Conservation (phyloP, 2,329 filamentous ascomycete species). For the Rhinocladiella mackenziei region DNA sequence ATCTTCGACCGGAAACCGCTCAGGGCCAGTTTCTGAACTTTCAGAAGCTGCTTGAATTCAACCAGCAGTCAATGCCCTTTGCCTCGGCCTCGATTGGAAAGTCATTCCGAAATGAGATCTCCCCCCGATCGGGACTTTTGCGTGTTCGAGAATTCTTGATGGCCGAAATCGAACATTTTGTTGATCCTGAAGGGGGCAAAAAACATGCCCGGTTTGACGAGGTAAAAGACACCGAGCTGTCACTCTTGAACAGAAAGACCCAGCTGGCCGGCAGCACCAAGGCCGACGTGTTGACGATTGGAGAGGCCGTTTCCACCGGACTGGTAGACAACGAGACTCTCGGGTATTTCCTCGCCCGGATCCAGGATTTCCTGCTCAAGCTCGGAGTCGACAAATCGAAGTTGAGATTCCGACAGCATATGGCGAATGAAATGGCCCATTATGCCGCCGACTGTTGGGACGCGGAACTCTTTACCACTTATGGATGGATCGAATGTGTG, state of each 20-base stretch:
- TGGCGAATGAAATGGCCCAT: constrained; percentile 86
- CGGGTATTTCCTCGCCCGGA: constrained; percentile 93
- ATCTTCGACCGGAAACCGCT: constrained; percentile 88
- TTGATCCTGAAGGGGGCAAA: constrained; percentile 91
- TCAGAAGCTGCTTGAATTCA: constrained; percentile 91
- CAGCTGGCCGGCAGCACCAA: constrained; percentile 83
- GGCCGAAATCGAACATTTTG: constrained; percentile 98
- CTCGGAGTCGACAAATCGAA: constrained; percentile 84
- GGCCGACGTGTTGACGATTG: constrained; percentile 69
- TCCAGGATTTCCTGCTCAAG: constrained; percentile 82
- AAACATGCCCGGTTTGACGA: constrained; percentile 85
- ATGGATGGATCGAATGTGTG: constrained; percentile 97
- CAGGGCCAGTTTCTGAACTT: constrained; percentile 99
- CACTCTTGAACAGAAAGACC: constrained; percentile 76
- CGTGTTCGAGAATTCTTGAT: constrained; percentile 96
- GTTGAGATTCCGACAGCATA: constrained; percentile 94
- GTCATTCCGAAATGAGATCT: constrained; percentile 97
- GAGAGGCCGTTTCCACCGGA: constrained; percentile 75
- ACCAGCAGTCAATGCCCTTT: constrained; percentile 92
- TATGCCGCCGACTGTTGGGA: constrained; percentile 99
- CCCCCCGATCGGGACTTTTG: constrained; percentile 81
- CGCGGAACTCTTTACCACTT: constrained; percentile 83
- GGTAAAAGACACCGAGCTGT: constrained; percentile 76
- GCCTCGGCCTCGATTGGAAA: constrained; percentile 96
- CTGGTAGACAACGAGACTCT: constrained; percentile 96